Base-by-base conservation (phyloP, 306 rosid genomes). In the Corylus heterophylla region DNA sequence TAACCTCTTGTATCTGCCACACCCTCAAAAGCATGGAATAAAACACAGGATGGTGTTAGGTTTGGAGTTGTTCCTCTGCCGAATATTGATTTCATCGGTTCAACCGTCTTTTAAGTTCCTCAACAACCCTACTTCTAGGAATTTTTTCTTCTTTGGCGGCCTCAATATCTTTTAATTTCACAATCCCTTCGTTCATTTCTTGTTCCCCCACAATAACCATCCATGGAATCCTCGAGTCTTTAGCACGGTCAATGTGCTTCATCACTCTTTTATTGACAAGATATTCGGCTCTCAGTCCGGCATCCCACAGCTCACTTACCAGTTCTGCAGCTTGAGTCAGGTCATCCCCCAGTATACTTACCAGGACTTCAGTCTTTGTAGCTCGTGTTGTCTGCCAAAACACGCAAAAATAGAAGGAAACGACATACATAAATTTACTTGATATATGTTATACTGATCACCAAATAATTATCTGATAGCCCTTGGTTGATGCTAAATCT, bases 221-320 rank as follows among this genome's bases (percentile, higher is more conserved):
- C 95, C 92, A 92, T n/a, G 98, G 98, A 56, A 95, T 91, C 78
- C 83, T 84, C 37, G 94, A 90, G 48, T 92, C 97, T 82, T 66
- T 83, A 22, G 92, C 98, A 77, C 90, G 91, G 54, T 93, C 94
- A 20, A 90, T 78, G 85, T 90, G 98, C 82, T 95, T 95, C 51
- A 8, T 58, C 50, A 72, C 18, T 80, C 92, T 89, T 81, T 90
- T 95, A 72, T 87, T 83, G 25, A 89, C 92, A 83, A 86, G 74
- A 81, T 54, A 92, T 50, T 95, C 98, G 3, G 96, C 85, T 39
- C 87, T 83, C 74, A 95, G 81, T 37, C 84, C 76, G 18, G 83
- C 91, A 58, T 63, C 83, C 98, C 99, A 95, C 69, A 95, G 81
- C 85, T 93, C 96, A 54, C 92, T 86, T 9, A 79, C 93, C 71